Evolutionary conservation across 805 yeast genomes (phyloP).

Genomic region (Lipomyces mesembrius): DNA sequence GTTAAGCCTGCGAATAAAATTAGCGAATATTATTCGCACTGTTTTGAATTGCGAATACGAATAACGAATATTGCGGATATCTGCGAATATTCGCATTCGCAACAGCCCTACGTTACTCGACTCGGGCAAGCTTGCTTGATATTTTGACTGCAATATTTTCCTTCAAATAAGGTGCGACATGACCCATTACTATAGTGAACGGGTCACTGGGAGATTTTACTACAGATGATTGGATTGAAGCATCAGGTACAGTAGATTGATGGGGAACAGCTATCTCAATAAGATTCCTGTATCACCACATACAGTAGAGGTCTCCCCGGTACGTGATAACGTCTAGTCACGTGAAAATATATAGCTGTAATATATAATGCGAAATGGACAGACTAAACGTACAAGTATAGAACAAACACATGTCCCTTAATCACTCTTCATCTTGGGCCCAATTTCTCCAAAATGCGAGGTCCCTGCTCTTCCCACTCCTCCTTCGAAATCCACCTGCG

Average conservation of each 20-base stretch:
- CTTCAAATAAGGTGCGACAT: too few species aligned
- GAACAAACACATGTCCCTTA: not conserved
- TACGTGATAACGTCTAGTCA: not conserved
- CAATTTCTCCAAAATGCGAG: slow-evolving; percentile 78
- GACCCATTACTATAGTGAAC: too few species aligned
- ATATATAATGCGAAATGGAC: not conserved
- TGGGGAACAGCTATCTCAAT: not conserved
- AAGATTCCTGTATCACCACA: not conserved
- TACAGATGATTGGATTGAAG: too few species aligned
- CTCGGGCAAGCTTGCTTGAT: too few species aligned
- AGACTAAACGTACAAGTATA: not conserved
- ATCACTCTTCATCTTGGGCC: slow-evolving; percentile 72
- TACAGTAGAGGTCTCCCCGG: not conserved
- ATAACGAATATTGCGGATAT: too few species aligned
- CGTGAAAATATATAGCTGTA: not conserved
- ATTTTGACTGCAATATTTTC: too few species aligned
- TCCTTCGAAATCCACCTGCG: slow-evolving; percentile 79
- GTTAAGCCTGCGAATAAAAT: too few species aligned
- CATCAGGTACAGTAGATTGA: not conserved
- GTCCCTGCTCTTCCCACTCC: slow-evolving; percentile 98
- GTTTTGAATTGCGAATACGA: too few species aligned
- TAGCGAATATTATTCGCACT: too few species aligned
- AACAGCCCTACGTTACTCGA: too few species aligned
- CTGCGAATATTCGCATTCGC: too few species aligned
- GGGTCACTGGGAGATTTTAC: too few species aligned